Conservation (phyloP, 768 basidiomycete genomes). For the Hericium coralloides region DNA sequence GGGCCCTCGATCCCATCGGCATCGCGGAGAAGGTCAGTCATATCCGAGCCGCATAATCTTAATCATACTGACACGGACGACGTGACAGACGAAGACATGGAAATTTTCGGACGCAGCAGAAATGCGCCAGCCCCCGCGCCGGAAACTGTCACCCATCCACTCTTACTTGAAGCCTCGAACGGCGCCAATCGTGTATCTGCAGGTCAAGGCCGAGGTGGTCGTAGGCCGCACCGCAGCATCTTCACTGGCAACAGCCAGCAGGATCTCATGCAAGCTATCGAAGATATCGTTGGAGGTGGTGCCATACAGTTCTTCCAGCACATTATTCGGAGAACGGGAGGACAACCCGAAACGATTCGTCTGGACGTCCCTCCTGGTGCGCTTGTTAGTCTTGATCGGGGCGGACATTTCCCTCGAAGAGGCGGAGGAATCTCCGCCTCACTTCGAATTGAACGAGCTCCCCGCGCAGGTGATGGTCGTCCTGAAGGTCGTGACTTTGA, state of each 20-base stretch:
- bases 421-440: slow-evolving; percentile 41
- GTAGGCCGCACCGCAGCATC: slow-evolving; percentile 37
- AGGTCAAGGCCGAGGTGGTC: slow-evolving; percentile 31
- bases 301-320: slow-evolving; percentile 81
- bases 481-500: slow-evolving; percentile 57
- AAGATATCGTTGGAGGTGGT: slow-evolving; percentile 73
- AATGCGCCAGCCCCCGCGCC: slow-evolving; percentile 42
- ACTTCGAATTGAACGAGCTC: slow-evolving; percentile 52
- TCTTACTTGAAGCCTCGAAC: slow-evolving; percentile 58
- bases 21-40: slow-evolving; percentile 11
- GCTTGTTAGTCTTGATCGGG: slow-evolving; percentile 51
- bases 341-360: slow-evolving; percentile 57
- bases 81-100: slow-evolving; percentile 39
- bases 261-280: slow-evolving; percentile 68
- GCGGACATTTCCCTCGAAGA: slow-evolving; percentile 30
- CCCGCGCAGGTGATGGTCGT: slow-evolving; percentile 29
- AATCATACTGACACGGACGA: background rate
- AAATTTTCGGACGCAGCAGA: slow-evolving; percentile 57
- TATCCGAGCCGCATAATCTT: background rate
- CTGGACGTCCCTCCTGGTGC: slow-evolving; percentile 67
- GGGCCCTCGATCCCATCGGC: slow-evolving; percentile 9
- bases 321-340: slow-evolving; percentile 47
- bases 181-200: slow-evolving; percentile 34
- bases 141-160: slow-evolving; percentile 73
- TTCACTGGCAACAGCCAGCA: slow-evolving; percentile 31